These are phyloP conservation scores for Leptographium flavum DNA, from an alignment of 2,329 filamentous ascomycete genomes.

Conservation along the genomic window DNA sequence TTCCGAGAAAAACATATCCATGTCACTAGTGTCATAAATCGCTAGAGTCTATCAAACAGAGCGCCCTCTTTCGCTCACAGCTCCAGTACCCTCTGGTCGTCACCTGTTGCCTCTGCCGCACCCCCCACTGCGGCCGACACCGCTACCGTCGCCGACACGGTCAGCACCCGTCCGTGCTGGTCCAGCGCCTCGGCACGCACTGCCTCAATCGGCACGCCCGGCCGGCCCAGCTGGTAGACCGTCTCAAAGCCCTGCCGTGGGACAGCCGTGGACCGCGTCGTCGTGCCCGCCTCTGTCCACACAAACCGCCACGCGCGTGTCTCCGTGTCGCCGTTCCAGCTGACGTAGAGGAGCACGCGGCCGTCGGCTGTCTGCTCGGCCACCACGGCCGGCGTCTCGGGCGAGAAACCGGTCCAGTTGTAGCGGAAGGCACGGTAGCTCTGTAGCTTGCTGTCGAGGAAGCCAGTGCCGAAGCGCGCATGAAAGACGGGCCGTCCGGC, in stretches of 20 bases:
- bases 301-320: conserved; percentile 13
- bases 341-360: conserved; percentile 19
- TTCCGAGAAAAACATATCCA: too few relatives aligned
- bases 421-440: conserved; percentile 41
- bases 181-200: conserved; percentile 3
- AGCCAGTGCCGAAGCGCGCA: conserved; percentile 27
- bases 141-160: neutral
- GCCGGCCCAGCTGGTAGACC: neutral
- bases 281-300: neutral
- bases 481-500: conserved; percentile 39
- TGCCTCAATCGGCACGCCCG: neutral
- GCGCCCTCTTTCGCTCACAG: too few relatives aligned
- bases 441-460: conserved; percentile 24
- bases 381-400: conserved; percentile 20
- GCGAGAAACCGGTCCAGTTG: conserved; percentile 33
- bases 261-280: neutral
- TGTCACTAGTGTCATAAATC: too few relatives aligned
- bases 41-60: too few relatives aligned
- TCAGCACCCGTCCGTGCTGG: neutral
- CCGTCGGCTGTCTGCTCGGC: conserved; percentile 7
- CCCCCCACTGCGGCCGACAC: too few relatives aligned
- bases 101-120: neutral
- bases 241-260: conserved; percentile 7
- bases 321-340: conserved; percentile 32
- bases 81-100: too few relatives aligned